Percentiles rank a stretch among this genome's conserved stretches.
Conservation (phyloP, 164 flowering plant species). For the Magnolia kwangsiensis region DNA sequence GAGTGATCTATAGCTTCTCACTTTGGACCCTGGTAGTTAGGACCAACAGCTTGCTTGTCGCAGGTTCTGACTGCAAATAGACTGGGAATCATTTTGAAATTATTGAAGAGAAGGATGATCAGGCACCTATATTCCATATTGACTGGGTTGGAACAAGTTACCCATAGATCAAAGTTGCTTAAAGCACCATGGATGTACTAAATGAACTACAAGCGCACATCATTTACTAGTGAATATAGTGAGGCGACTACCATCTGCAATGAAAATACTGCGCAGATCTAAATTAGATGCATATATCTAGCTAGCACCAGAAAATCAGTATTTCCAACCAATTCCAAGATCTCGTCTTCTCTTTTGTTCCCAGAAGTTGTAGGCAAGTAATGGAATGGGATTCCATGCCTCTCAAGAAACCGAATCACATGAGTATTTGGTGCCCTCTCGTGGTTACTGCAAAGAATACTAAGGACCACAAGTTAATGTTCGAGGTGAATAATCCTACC, state of each 20-base stretch:
- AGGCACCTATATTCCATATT: background rate
- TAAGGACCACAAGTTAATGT: background rate
- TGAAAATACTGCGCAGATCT: no score
- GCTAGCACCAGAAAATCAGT: conserved; percentile 96
- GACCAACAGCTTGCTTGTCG: background rate
- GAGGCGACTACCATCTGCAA: background rate
- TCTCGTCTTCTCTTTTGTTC: conserved; percentile 69
- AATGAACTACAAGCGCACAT: background rate
- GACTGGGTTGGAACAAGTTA: background rate
- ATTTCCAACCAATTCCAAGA: conserved; percentile 68
- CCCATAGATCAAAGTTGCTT: background rate
- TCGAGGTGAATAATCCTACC: background rate
- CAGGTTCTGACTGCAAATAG: background rate
- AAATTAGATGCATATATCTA: conserved; percentile 94
- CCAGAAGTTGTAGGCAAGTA: conserved; percentile 41
- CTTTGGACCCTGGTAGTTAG: background rate
- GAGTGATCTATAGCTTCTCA: background rate
- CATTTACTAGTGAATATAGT: background rate
- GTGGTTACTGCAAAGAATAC: conserved; percentile 58
- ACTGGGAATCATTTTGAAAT: background rate
- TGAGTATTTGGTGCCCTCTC: conserved; percentile 86
- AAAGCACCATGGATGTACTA: background rate
- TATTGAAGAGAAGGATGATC: background rate
- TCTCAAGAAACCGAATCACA: conserved; percentile 78
- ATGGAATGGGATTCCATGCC: conserved; percentile 83